These are phyloP conservation scores for Rubus parviflorus DNA, from an alignment of 306 rosid genomes.

Conservation along the genomic window DNA sequence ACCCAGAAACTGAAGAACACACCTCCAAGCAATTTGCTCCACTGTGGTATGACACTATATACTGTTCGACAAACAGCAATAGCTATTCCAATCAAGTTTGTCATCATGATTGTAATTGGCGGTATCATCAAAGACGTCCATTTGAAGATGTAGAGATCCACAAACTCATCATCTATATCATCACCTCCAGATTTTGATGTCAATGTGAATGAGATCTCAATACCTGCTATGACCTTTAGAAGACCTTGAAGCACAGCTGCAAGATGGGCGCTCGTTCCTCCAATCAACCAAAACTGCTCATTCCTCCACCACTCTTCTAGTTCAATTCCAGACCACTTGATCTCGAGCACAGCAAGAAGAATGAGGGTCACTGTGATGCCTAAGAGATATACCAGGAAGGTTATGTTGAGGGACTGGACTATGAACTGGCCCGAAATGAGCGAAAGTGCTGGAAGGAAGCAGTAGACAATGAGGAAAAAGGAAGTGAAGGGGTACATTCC, in stretches of 20 bases:
- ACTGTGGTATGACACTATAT: constrained; percentile 44
- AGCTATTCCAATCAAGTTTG: constrained; percentile 62
- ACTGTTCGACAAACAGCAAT: constrained; percentile 54
- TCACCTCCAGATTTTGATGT: constrained; percentile 69
- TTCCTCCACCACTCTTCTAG: constrained; percentile 88
- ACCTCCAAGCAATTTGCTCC: constrained; percentile 72
- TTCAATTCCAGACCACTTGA: constrained; percentile 77
- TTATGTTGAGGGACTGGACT: constrained; percentile 53
- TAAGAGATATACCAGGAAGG: constrained; percentile 61
- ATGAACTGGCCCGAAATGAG: constrained; percentile 70
- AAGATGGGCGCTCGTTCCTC: constrained; percentile 84
- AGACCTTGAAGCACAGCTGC: constrained; percentile 80
- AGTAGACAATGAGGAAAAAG: constrained; percentile 67
- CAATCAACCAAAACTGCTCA: constrained; percentile 85
- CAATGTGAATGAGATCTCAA: constrained; percentile 72
- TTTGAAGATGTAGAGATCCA: constrained; percentile 59
- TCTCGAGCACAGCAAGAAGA: constrained; percentile 61
- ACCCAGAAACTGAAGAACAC: constrained; percentile 83
- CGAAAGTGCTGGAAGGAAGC: constrained; percentile 82
- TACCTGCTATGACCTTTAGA: constrained; percentile 68
- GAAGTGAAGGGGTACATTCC: constrained; percentile 85
- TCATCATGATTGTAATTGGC: constrained; percentile 68
- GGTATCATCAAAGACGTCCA: constrained; percentile 71
- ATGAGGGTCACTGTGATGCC: constrained; percentile 68
- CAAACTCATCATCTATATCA: constrained; percentile 58